Evolutionary conservation across 1,139 yeast species (phyloP), one percentile per base, ranked within the genome.

Genomic region (Meyerozyma athensensis): DNA sequence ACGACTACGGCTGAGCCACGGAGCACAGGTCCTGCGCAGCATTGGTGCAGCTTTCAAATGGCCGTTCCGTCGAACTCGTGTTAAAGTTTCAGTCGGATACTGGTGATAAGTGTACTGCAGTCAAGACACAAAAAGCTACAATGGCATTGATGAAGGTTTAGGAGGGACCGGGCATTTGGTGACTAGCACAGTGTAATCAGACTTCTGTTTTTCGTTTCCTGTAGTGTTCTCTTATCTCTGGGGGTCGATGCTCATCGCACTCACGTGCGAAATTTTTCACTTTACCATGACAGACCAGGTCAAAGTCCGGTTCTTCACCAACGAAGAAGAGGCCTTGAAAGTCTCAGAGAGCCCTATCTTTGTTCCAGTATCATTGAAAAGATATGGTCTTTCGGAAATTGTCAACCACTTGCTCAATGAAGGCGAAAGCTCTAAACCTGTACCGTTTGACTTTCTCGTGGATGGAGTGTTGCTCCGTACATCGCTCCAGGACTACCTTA

Each of bases 351-450:
- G 84, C 31, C 95, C 96, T 7, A 70, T 90, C 40, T 86, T 74
- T 54, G 97, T 89, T 12, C 98, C 98, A 14, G 85, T 84, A 21
- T 65, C 83, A 3, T 72, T 92, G 51, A 89, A 86, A 52, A 75
- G 97, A 58, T 90, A 79, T 58, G 98, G 99, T 38, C 74, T 92
- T 36, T 87, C 96, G 1, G 97, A 92, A 62, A 81, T 92, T 56
- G 96, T 92, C 26, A 94, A 92, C 63, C 97, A 90, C 64, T 72
- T 92, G 42, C 68, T 92, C 34, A 59, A 62, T 20, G 55, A 56
- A 20, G 54, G 50, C 7, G 72, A 69, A 26, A 58, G 61, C 2
- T 80, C 76, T 23, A 68, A 66, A 35, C 81, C 94, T 1, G 77
- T 89, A 36, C 97, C 97, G 17, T 92, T 92, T 61, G 97, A 92